Percentiles rank a stretch among this genome's conserved stretches.
These are phyloP conservation scores for Aspergillus tamarii DNA, from an alignment of 2,329 filamentous ascomycete genomes.

Conservation along the genomic window DNA sequence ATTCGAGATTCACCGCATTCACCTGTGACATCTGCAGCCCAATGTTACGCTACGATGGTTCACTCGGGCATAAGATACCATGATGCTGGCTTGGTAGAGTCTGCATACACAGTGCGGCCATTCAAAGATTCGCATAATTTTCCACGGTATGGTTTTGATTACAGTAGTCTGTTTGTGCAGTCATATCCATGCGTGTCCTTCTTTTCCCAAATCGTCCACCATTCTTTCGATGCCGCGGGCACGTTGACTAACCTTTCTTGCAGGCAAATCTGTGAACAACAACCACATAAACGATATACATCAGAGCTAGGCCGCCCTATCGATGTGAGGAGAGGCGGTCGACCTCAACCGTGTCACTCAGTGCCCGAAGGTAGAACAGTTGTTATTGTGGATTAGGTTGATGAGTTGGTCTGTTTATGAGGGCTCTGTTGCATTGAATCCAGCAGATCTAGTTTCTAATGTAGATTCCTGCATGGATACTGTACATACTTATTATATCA, in stretches of 20 bases:
- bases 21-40: conserved; percentile 13
- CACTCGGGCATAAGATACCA: conserved; percentile 8
- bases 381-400: conserved; percentile 34
- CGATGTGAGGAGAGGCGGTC: conserved; percentile 28
- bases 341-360: conserved; percentile 20
- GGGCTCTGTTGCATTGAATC: background rate
- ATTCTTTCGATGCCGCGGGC: conserved; percentile 10
- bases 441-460: conserved; percentile 2
- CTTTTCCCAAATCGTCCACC: background rate
- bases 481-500: conserved; percentile 10
- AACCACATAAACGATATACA: conserved; percentile 19
- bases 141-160: conserved; percentile 28
- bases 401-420: background rate
- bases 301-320: conserved; percentile 28
- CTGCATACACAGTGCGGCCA: conserved; percentile 19
- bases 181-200: background rate
- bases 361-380: conserved; percentile 27
- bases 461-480: conserved; percentile 9
- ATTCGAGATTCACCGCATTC: conserved; percentile 17
- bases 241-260: conserved; percentile 17
- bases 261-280: conserved; percentile 19
- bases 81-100: conserved; percentile 8
- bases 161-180: background rate
- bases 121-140: conserved; percentile 15
- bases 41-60: conserved; percentile 21